Evolutionary conservation across 768 basidiomycete species (phyloP).

Genomic region (Heimioporus sp.): DNA sequence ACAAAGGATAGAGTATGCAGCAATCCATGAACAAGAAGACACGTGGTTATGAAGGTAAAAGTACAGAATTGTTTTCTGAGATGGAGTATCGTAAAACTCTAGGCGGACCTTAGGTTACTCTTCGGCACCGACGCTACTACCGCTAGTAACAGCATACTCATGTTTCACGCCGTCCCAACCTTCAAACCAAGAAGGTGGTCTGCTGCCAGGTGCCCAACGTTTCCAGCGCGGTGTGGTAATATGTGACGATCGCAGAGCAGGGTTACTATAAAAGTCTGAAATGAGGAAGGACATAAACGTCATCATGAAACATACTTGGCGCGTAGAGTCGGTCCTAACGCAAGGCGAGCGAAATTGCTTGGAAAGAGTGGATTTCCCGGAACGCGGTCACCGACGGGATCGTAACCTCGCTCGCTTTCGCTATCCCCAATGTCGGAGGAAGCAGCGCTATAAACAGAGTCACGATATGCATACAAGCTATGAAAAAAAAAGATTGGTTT

Average conservation of each 20-base stretch:
- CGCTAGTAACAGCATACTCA: constrained; percentile 43
- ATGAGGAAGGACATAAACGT: not conserved
- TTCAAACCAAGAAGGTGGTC: constrained; percentile 40
- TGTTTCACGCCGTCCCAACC: constrained; percentile 40
- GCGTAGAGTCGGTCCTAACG: constrained; percentile 60
- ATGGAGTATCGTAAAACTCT: too few species aligned
- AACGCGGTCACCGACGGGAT: constrained; percentile 58
- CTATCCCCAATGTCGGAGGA: constrained; percentile 25
- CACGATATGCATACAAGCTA: constrained; percentile 18
- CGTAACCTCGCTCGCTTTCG: constrained; percentile 37
- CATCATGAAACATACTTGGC: constrained; percentile 41
- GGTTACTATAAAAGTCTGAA: constrained; percentile 20
- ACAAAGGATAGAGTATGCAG: not conserved
- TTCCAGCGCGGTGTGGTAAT: constrained; percentile 15
- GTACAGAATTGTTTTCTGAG: too few species aligned
- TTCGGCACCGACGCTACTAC: constrained; percentile 28
- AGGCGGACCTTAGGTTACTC: constrained; percentile 11
- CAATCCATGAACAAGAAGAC: not conserved
- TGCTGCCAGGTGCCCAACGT: constrained; percentile 27
- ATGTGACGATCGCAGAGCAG: constrained; percentile 18
- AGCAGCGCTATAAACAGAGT: constrained; percentile 6
- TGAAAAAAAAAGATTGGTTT: not conserved
- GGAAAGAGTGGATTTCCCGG: constrained; percentile 82
- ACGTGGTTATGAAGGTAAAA: too few species aligned
- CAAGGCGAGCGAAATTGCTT: constrained; percentile 71